Conservation (phyloP, 495 filamentous ascomycete species). For the Penicillium silybi region DNA sequence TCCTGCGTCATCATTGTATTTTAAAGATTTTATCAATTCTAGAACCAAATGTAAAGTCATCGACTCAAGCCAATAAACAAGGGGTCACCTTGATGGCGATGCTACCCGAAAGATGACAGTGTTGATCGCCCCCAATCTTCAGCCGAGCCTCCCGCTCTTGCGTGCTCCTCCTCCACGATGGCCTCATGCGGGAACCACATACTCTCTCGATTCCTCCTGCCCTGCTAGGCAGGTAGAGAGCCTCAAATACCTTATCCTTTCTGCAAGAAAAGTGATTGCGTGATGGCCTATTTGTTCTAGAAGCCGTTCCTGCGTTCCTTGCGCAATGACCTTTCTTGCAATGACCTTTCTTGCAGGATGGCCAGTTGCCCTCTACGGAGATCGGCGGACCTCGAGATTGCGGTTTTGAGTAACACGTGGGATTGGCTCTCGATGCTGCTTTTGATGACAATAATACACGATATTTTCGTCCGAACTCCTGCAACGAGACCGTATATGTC, state of each 20-base stretch:
- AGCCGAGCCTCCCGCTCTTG: conserved; percentile 11
- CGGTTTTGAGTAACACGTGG: not conserved
- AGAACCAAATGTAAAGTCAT: not conserved
- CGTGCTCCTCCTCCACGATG: conserved; percentile 22
- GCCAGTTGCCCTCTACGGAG: not conserved
- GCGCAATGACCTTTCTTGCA: not conserved
- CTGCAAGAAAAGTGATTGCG: not conserved
- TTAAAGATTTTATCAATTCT: not conserved
- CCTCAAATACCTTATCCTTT: not conserved
- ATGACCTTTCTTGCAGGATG: not conserved
- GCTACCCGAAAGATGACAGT: not conserved
- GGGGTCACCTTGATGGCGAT: not conserved
- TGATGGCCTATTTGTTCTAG: conserved; percentile 1
- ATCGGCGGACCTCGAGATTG: not conserved
- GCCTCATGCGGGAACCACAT: conserved; percentile 14
- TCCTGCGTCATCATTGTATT: not conserved
- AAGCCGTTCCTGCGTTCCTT: not conserved
- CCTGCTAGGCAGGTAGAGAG: not conserved
- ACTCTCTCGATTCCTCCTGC: not conserved
- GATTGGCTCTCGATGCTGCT: not conserved
- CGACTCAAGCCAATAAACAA: not conserved
- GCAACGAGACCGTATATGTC: conserved; percentile 12
- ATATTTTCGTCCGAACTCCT: not conserved
- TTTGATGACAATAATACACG: not conserved
- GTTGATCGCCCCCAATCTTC: not conserved